These are phyloP conservation scores for Plantago ovata DNA, from an alignment of 257 asterid species.

Conservation along the genomic window DNA sequence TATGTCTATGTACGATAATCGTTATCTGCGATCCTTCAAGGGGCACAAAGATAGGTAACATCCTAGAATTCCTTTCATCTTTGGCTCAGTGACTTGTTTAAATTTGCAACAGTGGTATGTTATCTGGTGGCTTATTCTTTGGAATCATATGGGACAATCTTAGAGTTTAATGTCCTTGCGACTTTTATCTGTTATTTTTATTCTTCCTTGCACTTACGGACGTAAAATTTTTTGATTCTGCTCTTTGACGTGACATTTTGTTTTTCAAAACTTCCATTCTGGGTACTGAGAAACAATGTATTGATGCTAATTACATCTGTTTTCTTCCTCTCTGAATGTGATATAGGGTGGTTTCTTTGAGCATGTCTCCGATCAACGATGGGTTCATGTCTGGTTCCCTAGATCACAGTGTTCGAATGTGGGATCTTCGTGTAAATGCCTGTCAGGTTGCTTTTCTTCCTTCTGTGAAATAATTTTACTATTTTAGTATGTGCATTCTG, in stretches of 20 bases:
- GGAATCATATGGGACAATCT: background rate
- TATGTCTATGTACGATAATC: conserved; percentile 88
- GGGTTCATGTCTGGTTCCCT: conserved; percentile 98
- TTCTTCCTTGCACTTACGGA: no score
- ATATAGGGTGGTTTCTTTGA: conserved; percentile 81
- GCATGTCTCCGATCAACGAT: conserved; percentile 96
- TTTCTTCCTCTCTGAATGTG: conserved; percentile 19
- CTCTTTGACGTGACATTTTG: background rate
- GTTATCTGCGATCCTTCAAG: conserved; percentile 92
- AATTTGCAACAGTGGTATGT: background rate
- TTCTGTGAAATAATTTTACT: conserved; percentile 5
- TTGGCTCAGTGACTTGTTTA: background rate
- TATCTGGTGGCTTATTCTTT: background rate
- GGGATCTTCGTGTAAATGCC: conserved; percentile 96
- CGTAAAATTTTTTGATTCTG: no score
- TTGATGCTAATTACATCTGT: conserved; percentile 5
- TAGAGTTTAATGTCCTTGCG: background rate
- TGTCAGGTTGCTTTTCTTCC: conserved; percentile 71
- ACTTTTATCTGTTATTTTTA: background rate
- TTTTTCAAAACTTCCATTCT: background rate
- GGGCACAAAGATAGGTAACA: conserved; percentile 87
- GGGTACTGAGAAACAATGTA: background rate
- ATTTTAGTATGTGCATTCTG: conserved; percentile 7
- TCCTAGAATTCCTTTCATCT: background rate
- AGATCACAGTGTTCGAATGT: conserved; percentile 85